A percentile compares a stretch with the other conserved stretches of the same genome.
Evolutionary conservation across 2,329 filamentous ascomycete genomes (phyloP).

Genomic region (Neopestalotiopsis rosae): DNA sequence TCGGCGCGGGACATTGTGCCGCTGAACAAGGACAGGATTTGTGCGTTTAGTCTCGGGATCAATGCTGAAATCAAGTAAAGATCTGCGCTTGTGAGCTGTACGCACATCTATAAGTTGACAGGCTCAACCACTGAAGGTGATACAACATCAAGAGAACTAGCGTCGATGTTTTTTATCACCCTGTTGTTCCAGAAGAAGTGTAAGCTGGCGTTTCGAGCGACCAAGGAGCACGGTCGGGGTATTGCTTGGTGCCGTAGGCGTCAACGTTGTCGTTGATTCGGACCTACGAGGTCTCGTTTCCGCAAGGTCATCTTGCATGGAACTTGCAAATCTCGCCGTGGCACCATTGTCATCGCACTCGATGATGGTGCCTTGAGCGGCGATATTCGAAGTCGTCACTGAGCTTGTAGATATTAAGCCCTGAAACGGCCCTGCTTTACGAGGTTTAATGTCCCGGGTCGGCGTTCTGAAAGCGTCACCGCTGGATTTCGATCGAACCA

Average conservation of each 20-base stretch:
- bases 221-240: slow-evolving; percentile 54
- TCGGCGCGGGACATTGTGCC: no score
- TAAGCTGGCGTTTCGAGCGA: slow-evolving; percentile 66
- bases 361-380: slow-evolving; percentile 49
- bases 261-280: slow-evolving; percentile 41
- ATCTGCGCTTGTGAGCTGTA: no score
- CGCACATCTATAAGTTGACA: no score
- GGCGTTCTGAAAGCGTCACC: slow-evolving; percentile 25
- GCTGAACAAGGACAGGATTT: no score
- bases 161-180: slow-evolving; percentile 34
- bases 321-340: slow-evolving; percentile 28
- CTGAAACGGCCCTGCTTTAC: slow-evolving; percentile 32
- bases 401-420: slow-evolving; percentile 39
- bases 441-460: slow-evolving; percentile 31
- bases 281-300: slow-evolving; percentile 25
- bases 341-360: slow-evolving; percentile 40
- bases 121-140: background rate
- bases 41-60: no score
- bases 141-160: slow-evolving; percentile 20
- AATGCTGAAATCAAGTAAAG: no score
- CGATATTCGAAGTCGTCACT: slow-evolving; percentile 47
- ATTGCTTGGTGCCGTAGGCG: slow-evolving; percentile 55
- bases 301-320: slow-evolving; percentile 22
- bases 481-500: slow-evolving; percentile 38
- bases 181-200: slow-evolving; percentile 57